phyloP scores from a whole-genome alignment of 805 yeast species.

The Cephaloascus fragrans region DNA sequence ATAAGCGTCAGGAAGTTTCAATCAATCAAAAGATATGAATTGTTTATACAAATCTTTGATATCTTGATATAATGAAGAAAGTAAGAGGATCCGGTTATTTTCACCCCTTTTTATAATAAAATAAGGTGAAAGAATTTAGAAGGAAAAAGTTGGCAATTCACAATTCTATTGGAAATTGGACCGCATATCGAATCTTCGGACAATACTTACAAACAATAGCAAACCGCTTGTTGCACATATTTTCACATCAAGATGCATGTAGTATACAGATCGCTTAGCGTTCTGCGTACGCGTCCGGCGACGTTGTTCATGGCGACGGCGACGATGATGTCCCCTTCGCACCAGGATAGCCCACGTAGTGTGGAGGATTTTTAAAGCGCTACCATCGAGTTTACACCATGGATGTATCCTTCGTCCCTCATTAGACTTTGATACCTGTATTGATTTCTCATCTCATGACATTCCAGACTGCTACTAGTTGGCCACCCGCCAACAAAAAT shows the following conservation, averaged over 20 bases:
- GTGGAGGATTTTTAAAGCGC: too few species aligned
- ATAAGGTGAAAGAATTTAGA: not conserved
- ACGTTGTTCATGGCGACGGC: not conserved
- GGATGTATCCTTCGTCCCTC: not conserved
- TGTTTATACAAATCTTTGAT: too few species aligned
- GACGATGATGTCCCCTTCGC: not conserved
- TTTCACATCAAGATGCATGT: too few species aligned
- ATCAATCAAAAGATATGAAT: too few species aligned
- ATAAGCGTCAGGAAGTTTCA: too few species aligned
- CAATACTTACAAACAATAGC: not conserved
- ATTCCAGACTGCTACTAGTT: too few species aligned
- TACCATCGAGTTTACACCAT: not conserved
- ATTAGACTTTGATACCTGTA: too few species aligned
- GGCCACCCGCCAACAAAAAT: not conserved
- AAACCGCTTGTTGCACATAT: not conserved
- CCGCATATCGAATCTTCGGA: constrained; percentile 1
- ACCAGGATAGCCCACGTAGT: too few species aligned
- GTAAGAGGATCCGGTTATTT: not conserved
- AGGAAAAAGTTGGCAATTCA: not conserved
- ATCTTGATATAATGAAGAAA: not conserved
- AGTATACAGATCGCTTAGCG: too few species aligned
- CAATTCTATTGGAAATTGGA: not conserved
- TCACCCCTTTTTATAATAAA: constrained; percentile 1
- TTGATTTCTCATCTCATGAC: too few species aligned
- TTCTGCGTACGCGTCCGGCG: not conserved